Percentiles rank a stretch among this genome's conserved stretches.
These are phyloP conservation scores for Cercophora scortea DNA, from an alignment of 495 filamentous ascomycete genomes.

Conservation along the genomic window DNA sequence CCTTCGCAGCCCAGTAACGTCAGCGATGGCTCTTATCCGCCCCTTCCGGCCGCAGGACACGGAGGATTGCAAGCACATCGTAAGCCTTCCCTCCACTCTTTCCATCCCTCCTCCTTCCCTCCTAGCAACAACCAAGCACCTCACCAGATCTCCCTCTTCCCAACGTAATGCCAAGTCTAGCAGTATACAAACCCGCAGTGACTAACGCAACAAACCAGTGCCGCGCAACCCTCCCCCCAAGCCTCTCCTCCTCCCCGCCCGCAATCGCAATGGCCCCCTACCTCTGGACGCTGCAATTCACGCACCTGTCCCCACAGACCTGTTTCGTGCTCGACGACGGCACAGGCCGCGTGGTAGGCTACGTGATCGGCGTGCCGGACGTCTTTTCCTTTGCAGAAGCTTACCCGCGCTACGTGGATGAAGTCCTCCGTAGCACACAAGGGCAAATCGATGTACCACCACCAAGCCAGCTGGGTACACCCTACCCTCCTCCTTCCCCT, in stretches of 20 bases:
- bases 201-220: constrained; percentile 16
- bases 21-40: constrained; percentile 29
- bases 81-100: constrained; percentile 13
- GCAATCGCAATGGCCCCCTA: constrained; percentile 28
- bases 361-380: constrained; percentile 31
- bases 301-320: constrained; percentile 24
- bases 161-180: neutral
- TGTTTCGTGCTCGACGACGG: constrained; percentile 37
- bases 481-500: constrained; percentile 12
- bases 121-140: neutral
- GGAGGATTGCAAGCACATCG: constrained; percentile 27
- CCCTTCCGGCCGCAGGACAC: constrained; percentile 22
- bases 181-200: neutral
- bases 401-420: constrained; percentile 23
- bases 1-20: neutral
- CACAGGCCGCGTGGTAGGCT: constrained; percentile 27
- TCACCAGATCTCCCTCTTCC: neutral
- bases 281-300: constrained; percentile 38
- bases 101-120: neutral
- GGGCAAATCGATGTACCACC: constrained; percentile 11
- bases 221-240: constrained; percentile 31
- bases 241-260: constrained; percentile 14
- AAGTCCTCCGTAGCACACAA: constrained; percentile 16
- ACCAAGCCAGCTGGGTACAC: constrained; percentile 14
- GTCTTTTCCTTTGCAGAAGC: constrained; percentile 18